Base-by-base conservation (phyloP, 1,284 basidiomycete species). In the Tausonia pullulans region DNA sequence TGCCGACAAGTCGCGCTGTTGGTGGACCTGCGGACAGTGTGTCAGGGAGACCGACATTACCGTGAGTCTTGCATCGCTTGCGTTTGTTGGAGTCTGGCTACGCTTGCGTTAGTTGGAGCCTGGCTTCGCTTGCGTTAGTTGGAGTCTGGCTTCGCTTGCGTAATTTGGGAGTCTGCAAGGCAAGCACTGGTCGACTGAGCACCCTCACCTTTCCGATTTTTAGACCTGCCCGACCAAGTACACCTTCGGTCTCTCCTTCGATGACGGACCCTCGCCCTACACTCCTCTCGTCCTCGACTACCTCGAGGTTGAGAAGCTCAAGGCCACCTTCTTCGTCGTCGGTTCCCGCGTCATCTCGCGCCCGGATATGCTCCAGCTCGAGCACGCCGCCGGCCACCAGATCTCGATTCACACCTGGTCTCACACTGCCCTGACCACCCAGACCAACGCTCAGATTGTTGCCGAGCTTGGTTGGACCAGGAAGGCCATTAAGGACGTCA, bases 391-490 rank as follows among this genome's bases (percentile, higher is more conserved):
- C 62, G 87, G 91, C 51, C 86, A 92, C 72, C 87, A 90, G 73
- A 85, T 90, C 62, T 74, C 61, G 4, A 52, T 87, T 9, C 87
- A 88, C 74, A 88, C 87, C 16, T 88, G 87, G 87, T 87, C 71
- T 46, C 72, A 73, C 67, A 69, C 56, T 45, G 13, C 70, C 78
- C 80, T 93, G 50, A 98, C 94, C 11, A 83, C 84, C 49, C 80
- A 93, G 67, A 85, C 89, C 58, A 98, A 86, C 73, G 85, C 84
- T 72, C 80, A 96, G 78, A 84, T 97, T 67, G 90, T 97, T 27
- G 92, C 92, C 40, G 93, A 97, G 77, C 81, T 98, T 59, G 92
- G 49, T 49, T 97, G 90, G 87, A 89, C 90, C 65, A 87, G 86
- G 69, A 84, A 90, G 77, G 84, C 86, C 62, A 95, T 98, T 77